Percentiles rank a stretch among this genome's conserved stretches.
phyloP scores from a whole-genome alignment of 495 filamentous ascomycete genomes.

The Hypoxylon trugodes region DNA sequence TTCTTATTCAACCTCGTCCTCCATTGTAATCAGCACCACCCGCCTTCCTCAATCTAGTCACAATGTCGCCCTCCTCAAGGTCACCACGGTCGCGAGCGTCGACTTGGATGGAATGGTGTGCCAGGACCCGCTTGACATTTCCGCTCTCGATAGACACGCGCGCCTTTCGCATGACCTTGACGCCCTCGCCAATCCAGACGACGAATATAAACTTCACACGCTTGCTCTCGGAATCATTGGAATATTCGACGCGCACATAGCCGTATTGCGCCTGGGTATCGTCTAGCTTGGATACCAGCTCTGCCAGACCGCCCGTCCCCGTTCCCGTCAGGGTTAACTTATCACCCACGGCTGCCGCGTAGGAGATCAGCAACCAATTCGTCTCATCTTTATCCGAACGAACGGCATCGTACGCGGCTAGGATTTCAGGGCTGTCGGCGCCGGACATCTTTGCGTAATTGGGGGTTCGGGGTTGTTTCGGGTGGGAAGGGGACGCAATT shows the following conservation, averaged over 20 bases:
- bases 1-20: slow-evolving; percentile 50
- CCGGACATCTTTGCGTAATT: slow-evolving; percentile 54
- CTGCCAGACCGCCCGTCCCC: slow-evolving; percentile 59
- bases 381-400: slow-evolving; percentile 64
- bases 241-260: slow-evolving; percentile 66
- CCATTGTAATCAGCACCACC: slow-evolving; percentile 69
- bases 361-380: slow-evolving; percentile 66
- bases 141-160: slow-evolving; percentile 65
- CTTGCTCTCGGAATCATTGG: slow-evolving; percentile 65
- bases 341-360: slow-evolving; percentile 56
- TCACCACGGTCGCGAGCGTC: slow-evolving; percentile 60
- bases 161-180: slow-evolving; percentile 68
- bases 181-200: slow-evolving; percentile 64
- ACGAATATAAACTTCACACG: slow-evolving; percentile 67
- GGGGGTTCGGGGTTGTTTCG: not conserved
- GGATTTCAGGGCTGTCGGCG: slow-evolving; percentile 55
- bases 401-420: slow-evolving; percentile 58
- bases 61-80: slow-evolving; percentile 62
- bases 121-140: slow-evolving; percentile 63
- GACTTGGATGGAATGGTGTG: slow-evolving; percentile 62
- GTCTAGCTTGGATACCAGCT: slow-evolving; percentile 57
- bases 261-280: slow-evolving; percentile 62
- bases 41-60: slow-evolving; percentile 59
- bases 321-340: slow-evolving; percentile 56
- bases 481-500: not conserved